Evolutionary conservation across 768 basidiomycete genomes (phyloP), one percentile per base, ranked within the genome.

Genomic region (Boletus rex-veris): DNA sequence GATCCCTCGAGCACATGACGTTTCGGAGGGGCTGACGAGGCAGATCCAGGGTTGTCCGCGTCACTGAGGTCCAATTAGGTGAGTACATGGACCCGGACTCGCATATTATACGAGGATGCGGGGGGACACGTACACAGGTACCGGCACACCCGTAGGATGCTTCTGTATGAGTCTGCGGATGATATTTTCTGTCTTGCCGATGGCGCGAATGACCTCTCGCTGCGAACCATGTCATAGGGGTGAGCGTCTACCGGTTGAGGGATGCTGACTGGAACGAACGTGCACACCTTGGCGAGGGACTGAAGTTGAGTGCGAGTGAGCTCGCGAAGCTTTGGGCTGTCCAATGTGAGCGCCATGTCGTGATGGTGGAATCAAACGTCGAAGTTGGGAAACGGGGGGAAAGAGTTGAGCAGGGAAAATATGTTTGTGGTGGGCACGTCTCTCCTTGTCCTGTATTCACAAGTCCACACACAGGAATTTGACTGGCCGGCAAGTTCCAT

Each of bases 171-270:
- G 58, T 48, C 61, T 53, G 36, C 54, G 53, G 39, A 70, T 65
- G 21, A 68, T 71, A 4, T 61, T 61, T 52, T 63, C 70, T 1
- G 59, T 68, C 56, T 66, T 68, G 3, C 58, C 66, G 16, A 64
- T 52, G 0, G 66, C 68, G n/a, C 59, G 59, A 18, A 71, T 35
- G 12, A 53, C 41, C 52, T 71, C 63, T 58, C 54, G 51, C 70
- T 71, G 43, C 1, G 45, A 21, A 35, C 10, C 33, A 35, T 35
- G 31, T 37, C 30, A 19, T 2, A 44, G 24, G 18, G n/a, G 37
- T 49, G 3, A 60, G 42, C 12, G 18, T 46, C 10, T 2, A 14
- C 15, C 11, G 1, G 7, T 30, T 9, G 37, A 19, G 10, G 19
- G 16, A 16, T 2, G 18, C 18, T 1, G 10, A 16, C 7, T 37